phyloP scores from a whole-genome alignment of 2,329 filamentous ascomycete species.

The Microdochium paspali region DNA sequence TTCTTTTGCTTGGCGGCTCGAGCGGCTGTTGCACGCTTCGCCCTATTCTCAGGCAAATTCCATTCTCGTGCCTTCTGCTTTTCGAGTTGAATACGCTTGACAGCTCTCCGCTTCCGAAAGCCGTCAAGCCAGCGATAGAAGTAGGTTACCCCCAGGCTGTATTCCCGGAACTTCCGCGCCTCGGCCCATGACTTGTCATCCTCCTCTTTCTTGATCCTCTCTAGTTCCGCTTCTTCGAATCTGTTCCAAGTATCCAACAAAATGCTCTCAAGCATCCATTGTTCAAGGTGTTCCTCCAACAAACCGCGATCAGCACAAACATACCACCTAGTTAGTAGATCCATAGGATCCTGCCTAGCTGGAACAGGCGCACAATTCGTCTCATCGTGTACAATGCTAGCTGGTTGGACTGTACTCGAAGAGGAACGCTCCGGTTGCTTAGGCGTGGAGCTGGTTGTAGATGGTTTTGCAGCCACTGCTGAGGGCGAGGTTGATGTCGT shows the following conservation, averaged over 20 bases:
- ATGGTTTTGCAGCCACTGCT: not conserved
- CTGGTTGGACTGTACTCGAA: slow-evolving; percentile 1
- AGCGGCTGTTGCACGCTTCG: slow-evolving; percentile 13
- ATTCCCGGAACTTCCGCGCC: slow-evolving; percentile 36
- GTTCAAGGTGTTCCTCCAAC: slow-evolving; percentile 36
- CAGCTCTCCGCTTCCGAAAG: slow-evolving; percentile 36
- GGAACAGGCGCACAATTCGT: slow-evolving; percentile 5
- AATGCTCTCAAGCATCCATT: slow-evolving; percentile 33
- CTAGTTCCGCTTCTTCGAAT: slow-evolving; percentile 29
- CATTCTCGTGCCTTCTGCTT: slow-evolving; percentile 40
- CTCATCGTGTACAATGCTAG: slow-evolving; percentile 4
- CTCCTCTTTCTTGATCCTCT: slow-evolving; percentile 34
- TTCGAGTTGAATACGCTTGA: slow-evolving; percentile 39
- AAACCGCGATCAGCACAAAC: slow-evolving; percentile 44
- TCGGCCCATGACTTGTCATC: slow-evolving; percentile 35
- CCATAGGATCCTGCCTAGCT: slow-evolving; percentile 29
- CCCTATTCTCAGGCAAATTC: slow-evolving; percentile 19
- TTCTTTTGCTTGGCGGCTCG: slow-evolving; percentile 9
- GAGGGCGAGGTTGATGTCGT: no score
- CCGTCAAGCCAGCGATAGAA: slow-evolving; percentile 47
- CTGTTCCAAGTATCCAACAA: slow-evolving; percentile 30
- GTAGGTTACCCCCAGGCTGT: slow-evolving; percentile 42
- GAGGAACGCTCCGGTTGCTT: not conserved
- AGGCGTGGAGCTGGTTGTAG: not conserved
- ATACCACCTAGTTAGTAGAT: slow-evolving; percentile 43